These are phyloP conservation scores for Agrocybe praecox DNA, from an alignment of 768 basidiomycete genomes.

Conservation along the genomic window DNA sequence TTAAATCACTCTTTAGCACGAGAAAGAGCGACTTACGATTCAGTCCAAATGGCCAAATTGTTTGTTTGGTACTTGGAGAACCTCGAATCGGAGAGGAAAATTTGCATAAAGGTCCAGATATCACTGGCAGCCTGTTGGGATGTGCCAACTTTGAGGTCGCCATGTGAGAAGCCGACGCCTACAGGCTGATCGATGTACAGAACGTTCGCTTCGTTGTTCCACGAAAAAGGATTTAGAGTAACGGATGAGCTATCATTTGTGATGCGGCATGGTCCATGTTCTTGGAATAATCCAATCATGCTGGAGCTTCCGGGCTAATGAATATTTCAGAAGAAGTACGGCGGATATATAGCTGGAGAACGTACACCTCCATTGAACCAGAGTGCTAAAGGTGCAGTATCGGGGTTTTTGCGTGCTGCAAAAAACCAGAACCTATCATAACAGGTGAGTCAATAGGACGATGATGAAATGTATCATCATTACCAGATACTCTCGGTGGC, in stretches of 20 bases:
- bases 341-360: constrained; percentile 5
- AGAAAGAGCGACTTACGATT: constrained; percentile 40
- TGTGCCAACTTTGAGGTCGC: constrained; percentile 48
- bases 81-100: constrained; percentile 56
- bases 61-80: constrained; percentile 49
- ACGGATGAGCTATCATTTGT: constrained; percentile 54
- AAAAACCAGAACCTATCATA: constrained; percentile 68
- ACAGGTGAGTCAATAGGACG: background rate
- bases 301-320: constrained; percentile 55
- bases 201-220: constrained; percentile 60
- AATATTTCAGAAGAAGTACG: background rate
- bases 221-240: constrained; percentile 53
- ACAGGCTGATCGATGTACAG: constrained; percentile 69
- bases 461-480: background rate
- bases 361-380: constrained; percentile 70
- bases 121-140: constrained; percentile 57
- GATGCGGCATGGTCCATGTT: constrained; percentile 74
- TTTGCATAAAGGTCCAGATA: constrained; percentile 65
- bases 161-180: constrained; percentile 66
- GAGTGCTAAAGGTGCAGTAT: constrained; percentile 61
- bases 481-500: constrained; percentile 62
- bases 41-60: constrained; percentile 64
- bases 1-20: too few relatives aligned
- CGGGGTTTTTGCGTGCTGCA: constrained; percentile 60
- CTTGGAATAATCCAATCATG: constrained; percentile 72